A percentile compares a stretch with the other conserved stretches of the same genome.
These are phyloP conservation scores for Tritrichomonas foetus DNA, from an alignment of 208 protist genomes.

Conservation along the genomic window DNA sequence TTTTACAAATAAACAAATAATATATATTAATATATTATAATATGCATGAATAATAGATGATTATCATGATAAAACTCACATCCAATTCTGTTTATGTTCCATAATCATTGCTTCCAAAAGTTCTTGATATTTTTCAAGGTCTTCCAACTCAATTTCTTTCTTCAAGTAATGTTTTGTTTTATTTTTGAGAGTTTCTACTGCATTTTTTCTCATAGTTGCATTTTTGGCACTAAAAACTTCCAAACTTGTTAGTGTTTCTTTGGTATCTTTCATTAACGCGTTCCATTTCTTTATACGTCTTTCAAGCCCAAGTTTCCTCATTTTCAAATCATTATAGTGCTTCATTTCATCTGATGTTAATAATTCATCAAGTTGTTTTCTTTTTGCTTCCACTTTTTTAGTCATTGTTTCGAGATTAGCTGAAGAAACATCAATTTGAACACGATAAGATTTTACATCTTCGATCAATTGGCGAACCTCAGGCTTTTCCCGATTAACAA, in stretches of 20 bases:
- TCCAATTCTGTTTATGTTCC: no score
- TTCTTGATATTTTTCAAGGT: neutral
- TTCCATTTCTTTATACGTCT: neutral
- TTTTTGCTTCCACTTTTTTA: neutral
- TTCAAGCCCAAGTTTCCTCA: neutral
- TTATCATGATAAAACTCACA: no score
- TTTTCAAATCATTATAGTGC: neutral
- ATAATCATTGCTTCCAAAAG: neutral
- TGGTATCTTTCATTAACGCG: neutral
- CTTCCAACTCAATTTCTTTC: neutral
- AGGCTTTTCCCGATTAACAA: neutral
- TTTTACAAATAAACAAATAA: no score
- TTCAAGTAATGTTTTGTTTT: neutral
- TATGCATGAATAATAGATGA: no score
- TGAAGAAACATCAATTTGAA: neutral
- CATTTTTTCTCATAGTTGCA: neutral
- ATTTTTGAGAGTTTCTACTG: no score
- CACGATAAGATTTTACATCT: neutral
- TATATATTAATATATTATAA: no score
- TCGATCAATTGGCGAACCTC: neutral
- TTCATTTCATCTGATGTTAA: neutral
- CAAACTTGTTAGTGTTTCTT: neutral
- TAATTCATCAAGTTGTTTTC: neutral
- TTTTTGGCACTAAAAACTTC: neutral
- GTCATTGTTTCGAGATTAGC: neutral